These are phyloP conservation scores for Penicillium sp. DNA, from an alignment of 2,329 filamentous ascomycete species.

Conservation along the genomic window DNA sequence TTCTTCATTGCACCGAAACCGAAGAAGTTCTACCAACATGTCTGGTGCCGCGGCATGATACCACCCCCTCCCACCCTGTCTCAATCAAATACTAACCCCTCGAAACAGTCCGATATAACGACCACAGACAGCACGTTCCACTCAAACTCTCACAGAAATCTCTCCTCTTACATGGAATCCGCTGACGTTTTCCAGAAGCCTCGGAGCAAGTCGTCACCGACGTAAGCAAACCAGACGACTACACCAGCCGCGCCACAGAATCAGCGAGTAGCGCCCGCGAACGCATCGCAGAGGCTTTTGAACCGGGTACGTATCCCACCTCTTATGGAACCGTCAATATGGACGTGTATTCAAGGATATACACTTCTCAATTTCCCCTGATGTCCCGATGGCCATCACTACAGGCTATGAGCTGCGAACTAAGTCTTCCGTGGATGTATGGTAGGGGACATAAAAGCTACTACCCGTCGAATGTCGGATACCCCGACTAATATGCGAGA, in stretches of 20 bases:
- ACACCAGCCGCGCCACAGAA: slow-evolving; percentile 11
- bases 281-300: slow-evolving; percentile 18
- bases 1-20: not conserved
- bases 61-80: not conserved
- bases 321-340: not conserved
- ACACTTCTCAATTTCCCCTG: not conserved
- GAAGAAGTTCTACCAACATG: not conserved
- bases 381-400: not conserved
- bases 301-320: slow-evolving; percentile 25
- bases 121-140: slow-evolving; percentile 8
- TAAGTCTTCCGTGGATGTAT: not conserved
- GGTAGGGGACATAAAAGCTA: slow-evolving; percentile 23
- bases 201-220: slow-evolving; percentile 21
- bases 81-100: not conserved
- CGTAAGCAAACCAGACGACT: slow-evolving; percentile 18
- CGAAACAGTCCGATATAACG: slow-evolving; percentile 13
- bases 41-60: not conserved
- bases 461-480: slow-evolving; percentile 23
- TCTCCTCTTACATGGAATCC: no score
- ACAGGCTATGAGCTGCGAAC: not conserved
- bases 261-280: slow-evolving; percentile 25
- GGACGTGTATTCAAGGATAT: not conserved
- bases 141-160: not conserved
- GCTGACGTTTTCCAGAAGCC: slow-evolving; percentile 8
- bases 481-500: slow-evolving; percentile 12